Evolutionary conservation across 2,329 filamentous ascomycete species (phyloP).

Genomic region (Curvularia hawaiiensis): DNA sequence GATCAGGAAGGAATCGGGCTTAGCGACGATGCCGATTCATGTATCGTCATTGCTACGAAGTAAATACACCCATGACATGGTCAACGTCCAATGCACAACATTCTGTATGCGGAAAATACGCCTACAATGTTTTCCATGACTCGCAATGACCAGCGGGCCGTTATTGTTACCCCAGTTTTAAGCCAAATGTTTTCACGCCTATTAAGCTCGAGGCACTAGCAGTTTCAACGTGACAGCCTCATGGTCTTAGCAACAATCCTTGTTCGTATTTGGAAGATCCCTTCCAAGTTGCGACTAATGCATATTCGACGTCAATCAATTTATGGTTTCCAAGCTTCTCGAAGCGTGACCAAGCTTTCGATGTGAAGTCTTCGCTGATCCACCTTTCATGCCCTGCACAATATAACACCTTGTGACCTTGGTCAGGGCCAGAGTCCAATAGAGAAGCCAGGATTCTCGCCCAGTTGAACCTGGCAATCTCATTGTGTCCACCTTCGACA

Average conservation of each 20-base stretch:
- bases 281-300: neutral
- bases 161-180: neutral
- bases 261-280: neutral
- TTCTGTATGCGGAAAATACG: no score
- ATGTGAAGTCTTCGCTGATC: neutral
- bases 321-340: neutral
- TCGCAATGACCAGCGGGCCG: neutral
- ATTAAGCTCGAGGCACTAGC: neutral
- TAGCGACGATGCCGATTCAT: neutral
- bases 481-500: neutral
- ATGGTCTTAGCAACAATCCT: neutral
- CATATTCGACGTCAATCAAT: neutral
- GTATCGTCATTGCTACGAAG: neutral
- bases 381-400: neutral
- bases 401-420: neutral
- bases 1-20: no score
- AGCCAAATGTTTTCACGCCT: neutral
- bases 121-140: neutral
- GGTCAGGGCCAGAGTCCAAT: neutral
- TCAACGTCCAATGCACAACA: no score
- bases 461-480: neutral
- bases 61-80: neutral
- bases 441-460: neutral
- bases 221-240: neutral
- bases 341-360: constrained; percentile 1